These are phyloP conservation scores for Ceratopteris richardii DNA, from an alignment of 75 land plant species.

Conservation along the genomic window DNA sequence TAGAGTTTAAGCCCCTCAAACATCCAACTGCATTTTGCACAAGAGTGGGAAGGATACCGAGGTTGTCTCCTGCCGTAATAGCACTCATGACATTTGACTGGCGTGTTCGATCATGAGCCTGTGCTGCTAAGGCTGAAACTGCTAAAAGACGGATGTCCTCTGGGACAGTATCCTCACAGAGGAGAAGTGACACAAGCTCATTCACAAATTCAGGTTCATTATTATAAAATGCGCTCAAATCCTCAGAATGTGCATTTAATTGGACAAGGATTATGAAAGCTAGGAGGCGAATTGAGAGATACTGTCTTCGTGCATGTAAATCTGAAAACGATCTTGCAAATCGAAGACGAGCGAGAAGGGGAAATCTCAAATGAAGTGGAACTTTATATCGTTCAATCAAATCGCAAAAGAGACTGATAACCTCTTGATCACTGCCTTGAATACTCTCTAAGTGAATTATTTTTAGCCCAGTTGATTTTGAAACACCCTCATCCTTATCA, in stretches of 20 bases:
- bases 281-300: slow-evolving; percentile 28
- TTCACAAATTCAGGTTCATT: slow-evolving; percentile 43
- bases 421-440: slow-evolving; percentile 16
- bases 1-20: slow-evolving; percentile 14
- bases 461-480: slow-evolving; percentile 14
- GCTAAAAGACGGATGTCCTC: slow-evolving; percentile 37
- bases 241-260: slow-evolving; percentile 39
- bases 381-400: slow-evolving; percentile 30
- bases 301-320: slow-evolving; percentile 23
- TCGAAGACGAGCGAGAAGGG: slow-evolving; percentile 29
- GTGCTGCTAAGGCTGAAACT: slow-evolving; percentile 30
- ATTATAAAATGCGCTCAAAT: slow-evolving; percentile 31
- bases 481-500: background rate
- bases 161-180: slow-evolving; percentile 37
- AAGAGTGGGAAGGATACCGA: slow-evolving; percentile 34
- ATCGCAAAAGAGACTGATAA: slow-evolving; percentile 20
- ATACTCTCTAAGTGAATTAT: slow-evolving; percentile 31
- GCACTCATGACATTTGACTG: slow-evolving; percentile 32
- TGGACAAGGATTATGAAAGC: slow-evolving; percentile 33
- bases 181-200: slow-evolving; percentile 33
- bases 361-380: slow-evolving; percentile 28
- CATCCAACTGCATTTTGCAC: slow-evolving; percentile 38
- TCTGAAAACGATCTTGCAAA: slow-evolving; percentile 31
- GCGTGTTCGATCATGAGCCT: slow-evolving; percentile 31
- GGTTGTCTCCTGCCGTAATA: slow-evolving; percentile 32